phyloP scores from a whole-genome alignment of 768 basidiomycete genomes.

The Tephrocybe sp. region DNA sequence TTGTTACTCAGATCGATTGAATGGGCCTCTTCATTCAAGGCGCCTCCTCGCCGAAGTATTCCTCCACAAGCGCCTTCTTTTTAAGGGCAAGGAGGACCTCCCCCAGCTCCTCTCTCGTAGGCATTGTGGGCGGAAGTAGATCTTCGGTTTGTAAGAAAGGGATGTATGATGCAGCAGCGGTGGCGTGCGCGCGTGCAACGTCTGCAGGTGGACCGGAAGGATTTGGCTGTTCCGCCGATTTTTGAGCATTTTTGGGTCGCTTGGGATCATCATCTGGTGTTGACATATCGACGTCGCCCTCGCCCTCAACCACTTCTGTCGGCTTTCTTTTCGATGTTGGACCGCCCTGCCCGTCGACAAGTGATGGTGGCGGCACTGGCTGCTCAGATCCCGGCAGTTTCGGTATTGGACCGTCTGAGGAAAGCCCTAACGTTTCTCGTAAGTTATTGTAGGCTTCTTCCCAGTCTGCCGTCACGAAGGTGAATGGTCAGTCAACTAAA shows the following conservation, averaged over 20 bases:
- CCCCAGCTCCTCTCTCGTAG: constrained; percentile 78
- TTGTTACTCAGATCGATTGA: too few relatives aligned
- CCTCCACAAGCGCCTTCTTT: constrained; percentile 81
- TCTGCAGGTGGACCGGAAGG: constrained; percentile 33
- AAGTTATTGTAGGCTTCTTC: constrained; percentile 56
- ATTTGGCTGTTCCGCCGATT: constrained; percentile 20
- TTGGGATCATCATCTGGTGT: constrained; percentile 30
- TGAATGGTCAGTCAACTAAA: constrained; percentile 1
- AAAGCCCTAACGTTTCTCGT: constrained; percentile 50
- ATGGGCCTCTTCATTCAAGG: too few relatives aligned
- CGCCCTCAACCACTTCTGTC: constrained; percentile 27
- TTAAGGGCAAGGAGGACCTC: constrained; percentile 66
- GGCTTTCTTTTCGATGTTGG: constrained; percentile 53
- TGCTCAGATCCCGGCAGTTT: constrained; percentile 41
- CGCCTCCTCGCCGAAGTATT: constrained; percentile 51
- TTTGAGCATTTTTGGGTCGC: constrained; percentile 20
- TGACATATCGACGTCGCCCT: constrained; percentile 38
- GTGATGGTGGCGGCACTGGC: background rate
- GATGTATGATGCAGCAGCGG: constrained; percentile 65
- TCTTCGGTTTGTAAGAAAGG: constrained; percentile 72
- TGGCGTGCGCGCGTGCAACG: constrained; percentile 39
- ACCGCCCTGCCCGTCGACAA: background rate
- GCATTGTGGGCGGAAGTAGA: constrained; percentile 73
- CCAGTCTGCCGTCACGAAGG: constrained; percentile 49
- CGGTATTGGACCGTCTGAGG: constrained; percentile 50